Conservation (phyloP, 139 green algal species). For the Desmodesmus armatus region DNA sequence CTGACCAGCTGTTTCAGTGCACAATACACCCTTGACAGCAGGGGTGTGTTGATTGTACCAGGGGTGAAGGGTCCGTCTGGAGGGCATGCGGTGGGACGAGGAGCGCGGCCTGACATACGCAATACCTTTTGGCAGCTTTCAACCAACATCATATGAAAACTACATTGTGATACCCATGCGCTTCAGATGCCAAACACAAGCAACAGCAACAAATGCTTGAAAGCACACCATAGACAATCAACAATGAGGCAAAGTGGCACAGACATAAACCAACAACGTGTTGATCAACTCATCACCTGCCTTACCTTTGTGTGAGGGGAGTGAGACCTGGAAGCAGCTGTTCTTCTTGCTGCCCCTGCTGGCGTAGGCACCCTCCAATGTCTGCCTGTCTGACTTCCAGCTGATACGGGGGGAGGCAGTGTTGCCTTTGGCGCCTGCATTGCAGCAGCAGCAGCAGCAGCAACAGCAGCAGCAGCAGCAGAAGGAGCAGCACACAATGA, state of each 20-base stretch:
- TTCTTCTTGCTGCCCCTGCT: neutral
- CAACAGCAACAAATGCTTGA: neutral
- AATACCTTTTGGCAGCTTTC: too few species aligned
- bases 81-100: too few species aligned
- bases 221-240: neutral
- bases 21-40: too few species aligned
- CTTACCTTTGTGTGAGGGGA: neutral
- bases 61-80: too few species aligned
- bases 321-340: neutral
- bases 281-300: neutral
- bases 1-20: too few species aligned
- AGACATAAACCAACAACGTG: neutral
- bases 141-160: too few species aligned
- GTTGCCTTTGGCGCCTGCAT: slow-evolving; percentile 35
- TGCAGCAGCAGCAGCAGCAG: slow-evolving; percentile 30
- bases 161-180: too few species aligned
- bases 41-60: too few species aligned
- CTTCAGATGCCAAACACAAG: too few species aligned
- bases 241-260: neutral
- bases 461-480: neutral
- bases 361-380: neutral
- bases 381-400: slow-evolving; percentile 46
- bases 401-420: slow-evolving; percentile 31
- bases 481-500: neutral
- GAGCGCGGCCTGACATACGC: too few species aligned